Base-by-base conservation (phyloP, 495 filamentous ascomycete species). In the Penicillium waksmanii region DNA sequence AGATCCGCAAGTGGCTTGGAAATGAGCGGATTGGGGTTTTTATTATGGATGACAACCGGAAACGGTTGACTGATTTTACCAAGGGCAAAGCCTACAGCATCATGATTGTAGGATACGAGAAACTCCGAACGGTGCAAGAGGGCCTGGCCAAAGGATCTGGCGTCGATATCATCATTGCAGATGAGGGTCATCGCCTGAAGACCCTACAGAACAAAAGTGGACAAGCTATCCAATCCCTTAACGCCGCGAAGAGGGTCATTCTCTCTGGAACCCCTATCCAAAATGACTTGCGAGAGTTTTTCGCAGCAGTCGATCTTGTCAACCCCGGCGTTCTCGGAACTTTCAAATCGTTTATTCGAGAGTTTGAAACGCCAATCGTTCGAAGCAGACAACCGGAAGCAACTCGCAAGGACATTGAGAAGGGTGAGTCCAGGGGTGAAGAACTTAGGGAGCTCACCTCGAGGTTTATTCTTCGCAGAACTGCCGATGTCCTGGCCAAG, bases 41-140 rank as follows among this genome's bases (percentile, higher is more conserved):
- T 64, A 84, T 91, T 33, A 83, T 83, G 17, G 87, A 88, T 64
- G 86, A 86, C 34, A 85, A 87, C 58, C 82, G 84, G 61, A 86
- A 83, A 57, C 80, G 84, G 43, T 67, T 90, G 36, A 88, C 84
- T 0, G 88, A 93, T 67, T 94, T 93, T 61, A 94, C 90, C 0
- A 85, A 77, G 70, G 89, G 90, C n/a, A 86, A 81, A 62, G 79
- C 79, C 18, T 94, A 94, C 62, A 89, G 75, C 61, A 76, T 94
- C 42, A 90, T 92, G 90, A 90, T 94, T 57, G 85, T 94, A 50
- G 90, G 90, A 0, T 94, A 94, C 66, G 90, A 94, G 71, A 91
- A 89, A 67, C 76, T 92, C 27, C 79, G 89, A 52, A 84, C 78
- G 15, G 85, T 93, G 0, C 84, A 88, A 53, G 86, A 85, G 21